A percentile compares a stretch with the other conserved stretches of the same genome.
Evolutionary conservation across 1,284 basidiomycete species (phyloP).

Genomic region (Papiliotrema fonsecae): DNA sequence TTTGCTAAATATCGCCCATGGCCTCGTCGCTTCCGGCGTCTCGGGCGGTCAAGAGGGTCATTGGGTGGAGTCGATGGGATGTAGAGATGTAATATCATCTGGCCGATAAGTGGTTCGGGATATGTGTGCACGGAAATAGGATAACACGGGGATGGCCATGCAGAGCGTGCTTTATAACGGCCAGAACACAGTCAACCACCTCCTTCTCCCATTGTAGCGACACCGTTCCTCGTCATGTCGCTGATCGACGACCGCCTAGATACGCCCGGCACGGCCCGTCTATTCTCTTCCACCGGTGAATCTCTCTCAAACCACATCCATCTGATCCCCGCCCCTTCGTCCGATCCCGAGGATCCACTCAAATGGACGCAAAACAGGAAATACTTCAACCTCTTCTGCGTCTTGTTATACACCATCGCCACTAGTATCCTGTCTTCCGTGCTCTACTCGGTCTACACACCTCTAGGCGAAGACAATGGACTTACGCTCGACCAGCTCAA

Average conservation of each 20-base stretch:
- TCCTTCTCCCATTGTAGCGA: too few relatives aligned
- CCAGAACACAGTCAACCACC: too few relatives aligned
- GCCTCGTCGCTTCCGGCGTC: too few relatives aligned
- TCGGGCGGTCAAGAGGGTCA: too few relatives aligned
- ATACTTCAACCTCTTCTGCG: constrained; percentile 16
- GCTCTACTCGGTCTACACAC: constrained; percentile 24
- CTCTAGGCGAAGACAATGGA: constrained; percentile 18
- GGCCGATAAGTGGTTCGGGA: too few relatives aligned
- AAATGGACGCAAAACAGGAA: constrained; percentile 23
- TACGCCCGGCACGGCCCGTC: constrained; percentile 18
- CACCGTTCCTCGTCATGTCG: background rate
- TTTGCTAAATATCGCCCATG: too few relatives aligned
- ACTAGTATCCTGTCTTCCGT: constrained; percentile 10
- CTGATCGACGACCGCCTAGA: constrained; percentile 6
- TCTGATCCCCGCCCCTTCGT: constrained; percentile 18
- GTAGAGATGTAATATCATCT: too few relatives aligned
- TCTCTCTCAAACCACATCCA: constrained; percentile 10
- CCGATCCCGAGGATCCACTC: constrained; percentile 21
- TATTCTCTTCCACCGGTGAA: constrained; percentile 18
- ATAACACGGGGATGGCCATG: too few relatives aligned
- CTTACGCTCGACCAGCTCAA: constrained; percentile 25
- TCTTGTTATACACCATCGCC: constrained; percentile 15
- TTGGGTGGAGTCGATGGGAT: too few relatives aligned
- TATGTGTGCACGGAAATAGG: too few relatives aligned
- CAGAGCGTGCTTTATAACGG: too few relatives aligned